Evolutionary conservation across 2,329 filamentous ascomycete species (phyloP).

Genomic region (Arthrobotrys musiformis): DNA sequence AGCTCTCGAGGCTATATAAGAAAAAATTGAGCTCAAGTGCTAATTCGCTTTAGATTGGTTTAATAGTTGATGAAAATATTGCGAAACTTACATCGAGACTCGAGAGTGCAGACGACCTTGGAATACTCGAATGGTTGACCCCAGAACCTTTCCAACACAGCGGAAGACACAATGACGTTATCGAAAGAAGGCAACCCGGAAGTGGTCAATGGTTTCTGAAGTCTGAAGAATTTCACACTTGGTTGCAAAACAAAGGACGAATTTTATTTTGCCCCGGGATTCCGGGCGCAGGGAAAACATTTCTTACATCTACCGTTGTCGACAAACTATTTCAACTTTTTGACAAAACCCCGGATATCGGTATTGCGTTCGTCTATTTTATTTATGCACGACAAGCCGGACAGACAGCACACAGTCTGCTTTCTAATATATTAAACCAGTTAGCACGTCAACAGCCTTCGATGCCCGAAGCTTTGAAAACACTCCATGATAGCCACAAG

Average conservation of each 20-base stretch:
- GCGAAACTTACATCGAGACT: too few species aligned
- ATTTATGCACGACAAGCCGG: not conserved
- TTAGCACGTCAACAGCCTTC: constrained; percentile 45
- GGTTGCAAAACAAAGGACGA: not conserved
- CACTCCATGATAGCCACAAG: constrained; percentile 59
- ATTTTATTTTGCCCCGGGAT: constrained; percentile 20
- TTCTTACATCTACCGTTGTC: not conserved
- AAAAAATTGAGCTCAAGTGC: too few species aligned
- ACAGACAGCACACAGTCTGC: not conserved
- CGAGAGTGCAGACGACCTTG: constrained; percentile 4
- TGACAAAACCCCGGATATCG: constrained; percentile 56
- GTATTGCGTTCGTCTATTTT: constrained; percentile 2
- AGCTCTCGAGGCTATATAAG: too few species aligned
- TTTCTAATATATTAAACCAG: constrained; percentile 1
- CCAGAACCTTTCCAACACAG: not conserved
- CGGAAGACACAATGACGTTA: too few species aligned
- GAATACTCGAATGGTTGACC: constrained; percentile 25
- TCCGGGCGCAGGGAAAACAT: constrained; percentile 22
- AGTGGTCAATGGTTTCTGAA: constrained; percentile 64
- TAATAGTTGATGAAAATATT: too few species aligned
- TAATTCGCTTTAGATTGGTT: too few species aligned
- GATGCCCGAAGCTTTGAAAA: constrained; percentile 60
- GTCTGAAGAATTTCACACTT: constrained; percentile 61
- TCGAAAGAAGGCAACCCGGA: not conserved
- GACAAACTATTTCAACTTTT: constrained; percentile 60